Evolutionary conservation across 768 basidiomycete genomes (phyloP).

Genomic region (Suillus tomentosus): DNA sequence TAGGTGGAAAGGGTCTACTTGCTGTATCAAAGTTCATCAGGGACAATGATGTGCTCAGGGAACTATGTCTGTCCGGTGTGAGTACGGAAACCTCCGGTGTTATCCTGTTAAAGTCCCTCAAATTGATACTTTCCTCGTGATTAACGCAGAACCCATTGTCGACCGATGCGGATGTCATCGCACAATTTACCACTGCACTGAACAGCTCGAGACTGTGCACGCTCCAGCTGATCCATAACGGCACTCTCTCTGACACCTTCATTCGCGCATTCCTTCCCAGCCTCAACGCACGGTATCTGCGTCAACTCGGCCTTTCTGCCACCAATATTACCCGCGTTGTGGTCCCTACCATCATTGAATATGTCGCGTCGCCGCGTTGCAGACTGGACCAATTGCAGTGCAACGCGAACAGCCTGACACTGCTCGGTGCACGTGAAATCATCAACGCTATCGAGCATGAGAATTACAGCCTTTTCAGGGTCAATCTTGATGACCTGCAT

Average conservation of each 20-base stretch:
- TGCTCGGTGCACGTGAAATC: slow-evolving; percentile 45
- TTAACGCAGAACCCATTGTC: slow-evolving; percentile 42
- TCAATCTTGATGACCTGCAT: slow-evolving; percentile 54
- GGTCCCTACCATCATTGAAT: slow-evolving; percentile 46
- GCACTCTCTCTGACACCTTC: slow-evolving; percentile 53
- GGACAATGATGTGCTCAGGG: slow-evolving; percentile 46
- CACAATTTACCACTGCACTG: slow-evolving; percentile 48
- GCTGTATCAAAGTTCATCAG: slow-evolving; percentile 55
- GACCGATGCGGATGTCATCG: slow-evolving; percentile 36
- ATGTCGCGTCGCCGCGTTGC: slow-evolving; percentile 53
- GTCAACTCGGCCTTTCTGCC: slow-evolving; percentile 57
- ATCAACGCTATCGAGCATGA: slow-evolving; percentile 43
- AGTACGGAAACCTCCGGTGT: slow-evolving; percentile 23
- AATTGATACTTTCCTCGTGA: slow-evolving; percentile 23
- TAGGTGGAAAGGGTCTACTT: slow-evolving; percentile 55
- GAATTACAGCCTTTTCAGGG: slow-evolving; percentile 49
- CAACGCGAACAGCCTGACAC: slow-evolving; percentile 57
- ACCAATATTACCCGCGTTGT: slow-evolving; percentile 46
- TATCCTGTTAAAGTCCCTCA: slow-evolving; percentile 5
- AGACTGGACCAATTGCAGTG: slow-evolving; percentile 50
- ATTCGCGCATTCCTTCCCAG: slow-evolving; percentile 48
- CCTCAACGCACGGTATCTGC: slow-evolving; percentile 50
- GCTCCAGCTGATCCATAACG: slow-evolving; percentile 53
- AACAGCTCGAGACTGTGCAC: slow-evolving; percentile 55
- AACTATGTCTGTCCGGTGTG: slow-evolving; percentile 61